phyloP scores from a whole-genome alignment of 371 early-diverging fungal genomes.

The Mycotypha africana region DNA sequence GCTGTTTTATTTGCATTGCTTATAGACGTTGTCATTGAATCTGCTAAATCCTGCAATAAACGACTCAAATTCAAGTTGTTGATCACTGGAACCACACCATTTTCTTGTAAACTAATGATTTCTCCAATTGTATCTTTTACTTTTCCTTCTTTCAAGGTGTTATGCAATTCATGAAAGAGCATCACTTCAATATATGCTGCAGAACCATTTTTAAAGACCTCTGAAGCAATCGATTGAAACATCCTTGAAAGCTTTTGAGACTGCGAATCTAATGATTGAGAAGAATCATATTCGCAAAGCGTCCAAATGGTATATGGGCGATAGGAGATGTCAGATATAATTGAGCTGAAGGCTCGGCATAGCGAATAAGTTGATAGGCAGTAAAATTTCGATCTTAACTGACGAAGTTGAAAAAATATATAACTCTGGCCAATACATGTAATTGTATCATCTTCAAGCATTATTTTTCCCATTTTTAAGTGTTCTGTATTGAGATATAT shows the following conservation, averaged over 20 bases:
- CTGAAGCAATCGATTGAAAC: neutral
- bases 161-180: neutral
- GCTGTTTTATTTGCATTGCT: neutral
- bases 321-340: too few relatives aligned
- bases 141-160: slow-evolving; percentile 9
- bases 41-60: neutral
- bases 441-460: neutral
- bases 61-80: neutral
- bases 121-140: slow-evolving; percentile 6
- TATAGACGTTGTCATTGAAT: slow-evolving; percentile 1
- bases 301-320: slow-evolving; percentile 12
- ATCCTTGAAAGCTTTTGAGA: slow-evolving; percentile 1
- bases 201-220: slow-evolving; percentile 1
- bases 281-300: slow-evolving; percentile 2
- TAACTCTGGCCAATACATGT: too few relatives aligned
- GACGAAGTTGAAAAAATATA: too few relatives aligned
- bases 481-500: neutral
- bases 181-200: slow-evolving; percentile 5
- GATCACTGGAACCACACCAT: neutral
- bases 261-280: slow-evolving; percentile 9
- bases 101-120: neutral
- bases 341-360: too few relatives aligned
- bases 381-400: slow-evolving; percentile 7
- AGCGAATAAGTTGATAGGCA: slow-evolving; percentile 2
- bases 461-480: neutral